Evolutionary conservation across 371 early-diverging fungal species (phyloP).

Genomic region (Syncephalastrum sp.): DNA sequence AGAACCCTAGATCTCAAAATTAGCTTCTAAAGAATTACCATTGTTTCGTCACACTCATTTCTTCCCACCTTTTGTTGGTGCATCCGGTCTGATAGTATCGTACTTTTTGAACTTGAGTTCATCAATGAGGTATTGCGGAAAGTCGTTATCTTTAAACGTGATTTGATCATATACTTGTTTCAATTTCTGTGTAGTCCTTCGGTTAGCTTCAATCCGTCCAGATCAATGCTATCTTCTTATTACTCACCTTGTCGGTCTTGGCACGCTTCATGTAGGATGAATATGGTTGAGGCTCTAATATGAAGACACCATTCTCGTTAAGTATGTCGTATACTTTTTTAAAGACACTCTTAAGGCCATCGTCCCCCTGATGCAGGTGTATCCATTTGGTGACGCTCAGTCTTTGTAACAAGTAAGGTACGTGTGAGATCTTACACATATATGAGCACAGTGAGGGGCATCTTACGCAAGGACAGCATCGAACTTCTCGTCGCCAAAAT

Average conservation of each 20-base stretch:
- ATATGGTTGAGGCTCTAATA: slow-evolving; percentile 76
- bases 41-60: no score
- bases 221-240: neutral
- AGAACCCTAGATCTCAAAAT: no score
- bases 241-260: slow-evolving; percentile 26
- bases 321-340: slow-evolving; percentile 57
- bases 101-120: no score
- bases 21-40: no score
- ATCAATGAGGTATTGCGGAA: no score
- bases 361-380: slow-evolving; percentile 78
- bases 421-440: neutral
- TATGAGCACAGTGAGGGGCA: neutral
- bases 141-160: no score
- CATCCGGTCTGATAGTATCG: no score
- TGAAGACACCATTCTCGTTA: slow-evolving; percentile 59
- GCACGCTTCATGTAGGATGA: slow-evolving; percentile 53
- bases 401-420: slow-evolving; percentile 12
- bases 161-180: no score
- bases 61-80: no score
- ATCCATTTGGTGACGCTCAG: slow-evolving; percentile 83
- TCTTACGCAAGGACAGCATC: slow-evolving; percentile 55
- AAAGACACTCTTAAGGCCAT: slow-evolving; percentile 73
- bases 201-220: no score
- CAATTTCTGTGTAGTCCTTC: no score
- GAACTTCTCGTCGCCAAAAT: slow-evolving; percentile 24